Evolutionary conservation across 192 early-diverging fungal species (phyloP), one percentile per base, ranked within the genome.

Genomic region (Spizellomyces sp.): DNA sequence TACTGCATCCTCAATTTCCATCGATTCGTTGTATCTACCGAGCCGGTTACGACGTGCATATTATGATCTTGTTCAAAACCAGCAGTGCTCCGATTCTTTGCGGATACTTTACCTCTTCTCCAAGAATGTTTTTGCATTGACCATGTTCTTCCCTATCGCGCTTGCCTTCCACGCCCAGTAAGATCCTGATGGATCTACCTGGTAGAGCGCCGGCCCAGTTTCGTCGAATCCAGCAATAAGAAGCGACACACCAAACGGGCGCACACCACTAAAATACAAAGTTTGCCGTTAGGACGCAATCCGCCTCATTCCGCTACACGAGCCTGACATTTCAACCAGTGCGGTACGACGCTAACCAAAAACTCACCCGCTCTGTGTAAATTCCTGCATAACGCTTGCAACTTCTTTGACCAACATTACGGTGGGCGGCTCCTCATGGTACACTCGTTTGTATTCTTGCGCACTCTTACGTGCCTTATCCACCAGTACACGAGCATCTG

Each of bases 121-220:
- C 69, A 99, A 79, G 82, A 99, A 99, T 4, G 95, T 98, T 88
- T 98, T 98, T 68, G 98, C 95, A 80, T 98, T 99, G 67, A 96
- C 81, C 96, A 98, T 98, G 83, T 99, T 98, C 79, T 99, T 99
- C 59, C 98, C 98, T 59, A 98, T 98, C 1, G 96, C 95, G 36
- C 92, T 95, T 14, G 96, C 98, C 83, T 98, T 98, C 98, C 98
- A 99, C 17, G 95, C 91, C 81, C 90, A 99, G 86, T 95, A 99
- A 42, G 95, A 95, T 48, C 98, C 98, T 61, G 96, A 96, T 3
- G 98, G 98, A 79, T 99, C 98, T 8, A 99, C 95, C 81, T 99
- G 98, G 85, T 99, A 99, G 59, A 99, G 86, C 19, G 89, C 86
- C 21, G 94, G 94, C 10, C 96, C 96, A 45, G 77, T 82, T 45